These are phyloP conservation scores for Ogataea thermomethanolica DNA, from an alignment of 805 yeast species.

Conservation along the genomic window DNA sequence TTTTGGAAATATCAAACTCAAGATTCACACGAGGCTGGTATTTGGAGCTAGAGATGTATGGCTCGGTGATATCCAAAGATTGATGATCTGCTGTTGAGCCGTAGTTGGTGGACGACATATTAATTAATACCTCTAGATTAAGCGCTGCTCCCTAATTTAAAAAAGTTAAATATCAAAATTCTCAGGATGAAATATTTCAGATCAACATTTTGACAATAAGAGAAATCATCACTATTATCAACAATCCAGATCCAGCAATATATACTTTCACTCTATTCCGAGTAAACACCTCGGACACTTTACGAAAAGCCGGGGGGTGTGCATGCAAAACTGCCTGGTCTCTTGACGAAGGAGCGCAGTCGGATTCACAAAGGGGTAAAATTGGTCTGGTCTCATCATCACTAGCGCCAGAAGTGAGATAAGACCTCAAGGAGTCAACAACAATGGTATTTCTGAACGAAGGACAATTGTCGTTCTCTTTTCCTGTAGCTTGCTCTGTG, in stretches of 20 bases:
- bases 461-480: slow-evolving; percentile 4
- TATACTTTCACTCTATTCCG: slow-evolving; percentile 1
- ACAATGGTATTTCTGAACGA: slow-evolving; percentile 11
- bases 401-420: slow-evolving; percentile 12
- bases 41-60: not conserved
- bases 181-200: not conserved
- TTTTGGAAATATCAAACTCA: not conserved
- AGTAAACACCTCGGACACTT: not conserved
- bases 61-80: not conserved
- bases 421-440: slow-evolving; percentile 15
- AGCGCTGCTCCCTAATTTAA: slow-evolving; percentile 6
- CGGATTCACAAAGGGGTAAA: slow-evolving; percentile 12
- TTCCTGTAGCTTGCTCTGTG: not conserved
- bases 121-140: not conserved
- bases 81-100: slow-evolving; percentile 1
- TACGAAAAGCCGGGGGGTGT: not conserved
- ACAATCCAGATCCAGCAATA: not conserved
- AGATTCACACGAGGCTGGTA: slow-evolving; percentile 4
- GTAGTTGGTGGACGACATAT: slow-evolving; percentile 2
- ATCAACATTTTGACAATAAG: not conserved
- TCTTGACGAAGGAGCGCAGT: slow-evolving; percentile 1
- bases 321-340: not conserved
- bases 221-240: not conserved
- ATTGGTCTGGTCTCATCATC: slow-evolving; percentile 13
- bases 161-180: not conserved